Evolutionary conservation across 1,284 basidiomycete genomes (phyloP).

Genomic region (Phlebopus sp.): DNA sequence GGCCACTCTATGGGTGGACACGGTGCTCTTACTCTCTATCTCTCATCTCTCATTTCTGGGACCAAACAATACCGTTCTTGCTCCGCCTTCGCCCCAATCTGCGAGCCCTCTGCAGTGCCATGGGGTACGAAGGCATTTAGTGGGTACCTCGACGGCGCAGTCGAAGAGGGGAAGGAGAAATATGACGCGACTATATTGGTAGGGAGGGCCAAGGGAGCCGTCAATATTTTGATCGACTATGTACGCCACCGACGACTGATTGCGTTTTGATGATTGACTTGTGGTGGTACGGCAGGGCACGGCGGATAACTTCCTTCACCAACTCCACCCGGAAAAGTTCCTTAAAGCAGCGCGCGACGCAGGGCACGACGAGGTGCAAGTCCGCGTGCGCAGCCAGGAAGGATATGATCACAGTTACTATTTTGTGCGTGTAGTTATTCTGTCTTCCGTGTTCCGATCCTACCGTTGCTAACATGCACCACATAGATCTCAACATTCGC

Average conservation of each 20-base stretch:
- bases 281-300: conserved; percentile 55
- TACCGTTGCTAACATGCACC: conserved; percentile 70
- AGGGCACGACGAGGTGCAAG: conserved; percentile 73
- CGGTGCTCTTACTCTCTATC: conserved; percentile 90
- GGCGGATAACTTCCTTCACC: conserved; percentile 85
- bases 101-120: conserved; percentile 83
- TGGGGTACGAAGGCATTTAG: conserved; percentile 94
- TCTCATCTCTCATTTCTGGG: conserved; percentile 53
- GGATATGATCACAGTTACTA: conserved; percentile 95
- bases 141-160: conserved; percentile 82
- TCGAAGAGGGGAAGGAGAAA: conserved; percentile 67
- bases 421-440: conserved; percentile 60
- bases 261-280: not conserved
- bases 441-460: conserved; percentile 37
- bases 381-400: conserved; percentile 78
- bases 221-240: conserved; percentile 84
- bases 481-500: conserved; percentile 78
- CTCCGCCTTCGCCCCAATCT: conserved; percentile 93
- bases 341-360: conserved; percentile 70
- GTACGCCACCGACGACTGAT: conserved; percentile 37
- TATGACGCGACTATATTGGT: conserved; percentile 92
- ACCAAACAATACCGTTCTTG: conserved; percentile 78
- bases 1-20: conserved; percentile 92
- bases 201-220: conserved; percentile 55
- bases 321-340: conserved; percentile 90